A percentile compares a stretch with the other conserved stretches of the same genome.
Conservation (phyloP, 2,329 filamentous ascomycete genomes). For the Colletotrichum navitas region DNA sequence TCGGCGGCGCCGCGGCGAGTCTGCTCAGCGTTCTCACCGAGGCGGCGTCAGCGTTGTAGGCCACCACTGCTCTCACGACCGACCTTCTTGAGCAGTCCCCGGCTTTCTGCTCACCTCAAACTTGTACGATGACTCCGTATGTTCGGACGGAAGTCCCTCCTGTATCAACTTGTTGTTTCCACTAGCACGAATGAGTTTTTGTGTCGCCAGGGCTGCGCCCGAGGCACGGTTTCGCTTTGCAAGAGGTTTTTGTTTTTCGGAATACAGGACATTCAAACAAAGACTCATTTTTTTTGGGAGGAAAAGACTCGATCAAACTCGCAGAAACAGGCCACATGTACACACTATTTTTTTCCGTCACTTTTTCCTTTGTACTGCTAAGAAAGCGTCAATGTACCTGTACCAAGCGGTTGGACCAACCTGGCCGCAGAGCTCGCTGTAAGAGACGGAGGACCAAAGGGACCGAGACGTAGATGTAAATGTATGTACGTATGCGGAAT, state of each 20-base stretch:
- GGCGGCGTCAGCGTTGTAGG: constrained; percentile 58
- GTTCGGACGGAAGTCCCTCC: neutral
- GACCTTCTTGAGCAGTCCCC: neutral
- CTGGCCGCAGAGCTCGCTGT: neutral
- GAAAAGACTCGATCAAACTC: neutral
- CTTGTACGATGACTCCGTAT: neutral
- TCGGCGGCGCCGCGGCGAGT: constrained; percentile 71
- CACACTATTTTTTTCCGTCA: neutral
- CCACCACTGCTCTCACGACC: neutral
- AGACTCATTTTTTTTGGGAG: neutral
- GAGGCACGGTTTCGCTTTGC: constrained; percentile 4
- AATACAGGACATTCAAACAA: constrained; percentile 20
- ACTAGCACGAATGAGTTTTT: neutral
- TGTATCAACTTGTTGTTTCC: constrained; percentile 13
- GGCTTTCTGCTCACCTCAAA: neutral
- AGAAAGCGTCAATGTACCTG: constrained; percentile 22
- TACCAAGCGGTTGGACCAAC: neutral
- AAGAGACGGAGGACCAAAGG: neutral
- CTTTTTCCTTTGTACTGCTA: constrained; percentile 5
- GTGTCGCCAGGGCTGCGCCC: constrained; percentile 32
- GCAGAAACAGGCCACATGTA: neutral
- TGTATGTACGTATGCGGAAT: constrained; percentile 18
- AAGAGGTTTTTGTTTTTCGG: constrained; percentile 12
- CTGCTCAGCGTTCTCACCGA: constrained; percentile 70
- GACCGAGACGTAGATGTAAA: neutral